Evolutionary conservation across 768 basidiomycete species (phyloP), one percentile per base, ranked within the genome.

Genomic region (Psilocybe sp.): DNA sequence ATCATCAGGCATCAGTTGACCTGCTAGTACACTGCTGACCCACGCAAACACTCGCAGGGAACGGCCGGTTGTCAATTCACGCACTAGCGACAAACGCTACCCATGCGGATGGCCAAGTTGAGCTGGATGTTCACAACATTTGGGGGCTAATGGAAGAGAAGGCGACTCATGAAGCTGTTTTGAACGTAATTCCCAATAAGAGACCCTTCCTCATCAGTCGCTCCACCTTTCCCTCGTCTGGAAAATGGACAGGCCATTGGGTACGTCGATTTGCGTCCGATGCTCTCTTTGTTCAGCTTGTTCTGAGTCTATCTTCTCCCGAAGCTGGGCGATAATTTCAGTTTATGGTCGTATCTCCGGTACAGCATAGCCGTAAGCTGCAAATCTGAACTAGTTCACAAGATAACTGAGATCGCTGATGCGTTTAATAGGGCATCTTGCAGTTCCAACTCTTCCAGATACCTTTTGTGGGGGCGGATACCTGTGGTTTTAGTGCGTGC

Each of bases 391-490:
- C 54, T 52, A 49, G 43, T 49, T 55, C 44, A 39, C 40, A 39
- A 14, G 32, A 20, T 38, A 18, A 13, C 19, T 32, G 15, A 18
- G 18, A 9, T 38, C 28, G 33, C 44, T 46, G 32, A 46, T 36
- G 19, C 33, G 11, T 11, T 10, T 40, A 43, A 50, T 81, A 89
- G 69, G 88, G 87, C 14, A 70, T 88, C 15, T 74, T 92, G 15
- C 88, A 91, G 64, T 91, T 92, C 78, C 87, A 90, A 65, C 68
- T 91, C 12, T 91, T 85, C 77, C 84, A 87, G 57, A 85, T 89
- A 52, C 89, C 89, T 0, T 85, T 91, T 70, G 88, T 91, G 14
- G 90, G 89, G 15, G 85, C 88, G 2, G 89, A 92, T 59, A 82
- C 85, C 6, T 85, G 84, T 62, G 84, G 83, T 15, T 85, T 85